phyloP scores from a whole-genome alignment of 2,329 filamentous ascomycete genomes.

The Fusarium aywerte region DNA sequence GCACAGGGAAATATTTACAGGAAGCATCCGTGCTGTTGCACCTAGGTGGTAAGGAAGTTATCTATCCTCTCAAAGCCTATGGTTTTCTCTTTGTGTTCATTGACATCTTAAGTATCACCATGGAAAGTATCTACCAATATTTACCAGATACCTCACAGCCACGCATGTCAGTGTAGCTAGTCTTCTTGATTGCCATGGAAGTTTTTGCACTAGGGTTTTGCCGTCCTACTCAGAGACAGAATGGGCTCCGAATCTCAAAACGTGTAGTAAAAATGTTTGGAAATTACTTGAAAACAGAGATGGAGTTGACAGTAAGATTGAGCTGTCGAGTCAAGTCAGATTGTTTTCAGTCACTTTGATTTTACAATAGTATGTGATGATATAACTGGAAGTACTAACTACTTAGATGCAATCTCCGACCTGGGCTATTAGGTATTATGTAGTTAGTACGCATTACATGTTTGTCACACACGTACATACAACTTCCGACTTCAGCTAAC shows the following conservation, averaged over 20 bases:
- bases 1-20: no score
- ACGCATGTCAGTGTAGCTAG: background rate
- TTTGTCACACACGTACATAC: background rate
- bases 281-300: background rate
- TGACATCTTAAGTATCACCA: background rate
- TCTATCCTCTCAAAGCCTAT: background rate
- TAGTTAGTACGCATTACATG: no score
- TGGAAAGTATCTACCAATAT: background rate
- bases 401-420: background rate
- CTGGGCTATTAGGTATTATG: background rate
- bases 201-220: background rate
- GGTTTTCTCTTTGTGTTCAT: no score
- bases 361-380: background rate
- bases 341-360: background rate
- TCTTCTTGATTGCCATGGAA: no score
- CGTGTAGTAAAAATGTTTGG: background rate
- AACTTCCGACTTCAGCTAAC: background rate
- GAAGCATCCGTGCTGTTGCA: background rate
- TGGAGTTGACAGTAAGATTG: background rate
- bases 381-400: background rate
- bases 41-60: background rate
- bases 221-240: background rate
- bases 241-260: background rate
- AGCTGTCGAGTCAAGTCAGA: background rate
- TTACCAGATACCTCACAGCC: no score